Base-by-base conservation (phyloP, 345 rosid species). In the Sonneratia caseolaris region DNA sequence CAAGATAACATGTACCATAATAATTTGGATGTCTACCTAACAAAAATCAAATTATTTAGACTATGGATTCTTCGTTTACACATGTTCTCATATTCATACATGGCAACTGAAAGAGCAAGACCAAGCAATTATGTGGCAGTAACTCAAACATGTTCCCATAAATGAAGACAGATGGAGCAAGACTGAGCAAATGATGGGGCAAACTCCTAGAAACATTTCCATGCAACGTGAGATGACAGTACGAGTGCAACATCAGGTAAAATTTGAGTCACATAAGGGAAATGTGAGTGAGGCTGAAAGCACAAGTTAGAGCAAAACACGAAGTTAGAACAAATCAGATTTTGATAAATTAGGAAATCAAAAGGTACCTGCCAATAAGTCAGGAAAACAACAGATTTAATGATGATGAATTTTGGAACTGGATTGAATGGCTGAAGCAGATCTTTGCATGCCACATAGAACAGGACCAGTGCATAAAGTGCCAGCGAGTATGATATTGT, bases 371-470 rank as follows among this genome's bases (percentile, higher is more conserved):
- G 99, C 99, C 99, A 95, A 80, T 95, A 95, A 16, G 98, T 95
- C 55, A 95, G 78, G 81, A 92, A 95, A 77, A 95, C 97, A 40
- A 92, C 99, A 70, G 99, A 90, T 76, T 95, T 95, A 27, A 95
- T 89, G 42, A 92, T 84, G 78, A 95, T 76, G 72, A 95, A 95
- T 84, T 95, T 95, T 1, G 98, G 99, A 76, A 92, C 96, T 55
- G 98, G 99, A 77, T 92, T 95, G 86, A 95, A 95, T 66, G 99
- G 99, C 84, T 89, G 84, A 74, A 95, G 98, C 74, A 95, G 86
- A 87, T 95, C 96, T 81, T 81, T 92, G 87, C 96, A 95, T 38
- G 99, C 99, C 80, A 95, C 81, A 74, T 95, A 95, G 78, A 95
- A 95, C 76, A 95, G 84, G 18, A 80, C 94, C 82, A 95, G 79